Evolutionary conservation across 2,329 filamentous ascomycete species (phyloP).

Genomic region (Tolypocladium endophyticum): DNA sequence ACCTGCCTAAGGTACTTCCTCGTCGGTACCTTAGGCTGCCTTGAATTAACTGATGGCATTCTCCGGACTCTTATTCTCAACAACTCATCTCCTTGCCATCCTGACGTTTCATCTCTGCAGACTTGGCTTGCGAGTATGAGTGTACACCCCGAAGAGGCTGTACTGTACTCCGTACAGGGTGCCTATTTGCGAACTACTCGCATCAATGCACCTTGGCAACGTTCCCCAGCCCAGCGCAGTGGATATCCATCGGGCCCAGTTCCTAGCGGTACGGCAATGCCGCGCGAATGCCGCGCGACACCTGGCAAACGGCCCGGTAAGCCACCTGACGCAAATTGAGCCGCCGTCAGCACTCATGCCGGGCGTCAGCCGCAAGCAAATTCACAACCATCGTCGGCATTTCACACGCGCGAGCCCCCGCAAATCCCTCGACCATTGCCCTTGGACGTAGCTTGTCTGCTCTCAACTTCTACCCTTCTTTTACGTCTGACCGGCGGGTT

Average conservation of each 20-base stretch:
- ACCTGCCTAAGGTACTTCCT: too few relatives aligned
- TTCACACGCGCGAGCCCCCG: not conserved
- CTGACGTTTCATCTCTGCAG: not conserved
- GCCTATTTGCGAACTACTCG: not conserved
- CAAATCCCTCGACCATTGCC: not conserved
- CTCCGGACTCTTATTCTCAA: too few relatives aligned
- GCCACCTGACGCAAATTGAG: not conserved
- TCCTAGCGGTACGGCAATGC: not conserved
- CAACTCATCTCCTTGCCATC: not conserved
- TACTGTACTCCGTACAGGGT: too few relatives aligned
- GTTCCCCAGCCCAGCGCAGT: not conserved
- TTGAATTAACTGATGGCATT: too few relatives aligned
- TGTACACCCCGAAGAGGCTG: too few relatives aligned
- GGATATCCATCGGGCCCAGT: not conserved
- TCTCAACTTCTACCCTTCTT: too few relatives aligned
- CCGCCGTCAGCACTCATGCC: not conserved
- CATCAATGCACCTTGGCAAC: not conserved
- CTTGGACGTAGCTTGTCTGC: not conserved
- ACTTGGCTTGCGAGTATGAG: not conserved
- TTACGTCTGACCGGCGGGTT: not conserved
- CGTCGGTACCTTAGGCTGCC: too few relatives aligned
- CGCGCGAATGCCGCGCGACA: too few relatives aligned
- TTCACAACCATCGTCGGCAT: not conserved
- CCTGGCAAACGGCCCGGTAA: not conserved
- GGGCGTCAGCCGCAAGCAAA: not conserved